A percentile compares a stretch with the other conserved stretches of the same genome.
phyloP scores from a whole-genome alignment of 2,329 filamentous ascomycete genomes.

The Phoma sp. region DNA sequence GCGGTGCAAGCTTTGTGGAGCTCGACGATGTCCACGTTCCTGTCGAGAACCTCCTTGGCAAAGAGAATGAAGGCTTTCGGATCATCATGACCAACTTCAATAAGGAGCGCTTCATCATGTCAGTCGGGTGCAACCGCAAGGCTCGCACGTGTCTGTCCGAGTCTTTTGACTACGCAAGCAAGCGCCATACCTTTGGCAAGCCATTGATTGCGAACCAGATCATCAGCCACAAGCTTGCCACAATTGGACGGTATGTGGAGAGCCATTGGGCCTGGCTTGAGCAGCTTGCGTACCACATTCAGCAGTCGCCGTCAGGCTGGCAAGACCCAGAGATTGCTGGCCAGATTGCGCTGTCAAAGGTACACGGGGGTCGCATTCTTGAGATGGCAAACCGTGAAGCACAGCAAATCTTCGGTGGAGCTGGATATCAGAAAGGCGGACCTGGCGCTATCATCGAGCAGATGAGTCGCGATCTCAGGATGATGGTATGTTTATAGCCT shows the following conservation, averaged over 20 bases:
- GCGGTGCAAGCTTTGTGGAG: conserved; percentile 65
- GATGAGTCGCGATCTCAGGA: conserved; percentile 61
- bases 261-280: conserved; percentile 69
- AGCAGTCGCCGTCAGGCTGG: conserved; percentile 52
- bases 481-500: conserved; percentile 55
- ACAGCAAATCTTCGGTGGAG: conserved; percentile 63
- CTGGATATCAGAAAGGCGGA: conserved; percentile 60
- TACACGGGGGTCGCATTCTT: conserved; percentile 59
- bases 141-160: conserved; percentile 64
- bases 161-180: conserved; percentile 60
- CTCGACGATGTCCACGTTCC: conserved; percentile 65
- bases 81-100: conserved; percentile 65
- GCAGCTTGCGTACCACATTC: conserved; percentile 64
- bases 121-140: conserved; percentile 64
- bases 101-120: conserved; percentile 65
- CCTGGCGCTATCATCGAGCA: conserved; percentile 61
- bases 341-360: conserved; percentile 55
- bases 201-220: conserved; percentile 66
- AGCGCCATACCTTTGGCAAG: conserved; percentile 65
- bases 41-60: conserved; percentile 60
- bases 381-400: conserved; percentile 61
- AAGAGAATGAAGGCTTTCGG: conserved; percentile 63
- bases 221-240: conserved; percentile 67
- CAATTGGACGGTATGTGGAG: conserved; percentile 66
- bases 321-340: conserved; percentile 50